Conservation (phyloP, 257 asterid species). For the Jacaranda copaia region DNA sequence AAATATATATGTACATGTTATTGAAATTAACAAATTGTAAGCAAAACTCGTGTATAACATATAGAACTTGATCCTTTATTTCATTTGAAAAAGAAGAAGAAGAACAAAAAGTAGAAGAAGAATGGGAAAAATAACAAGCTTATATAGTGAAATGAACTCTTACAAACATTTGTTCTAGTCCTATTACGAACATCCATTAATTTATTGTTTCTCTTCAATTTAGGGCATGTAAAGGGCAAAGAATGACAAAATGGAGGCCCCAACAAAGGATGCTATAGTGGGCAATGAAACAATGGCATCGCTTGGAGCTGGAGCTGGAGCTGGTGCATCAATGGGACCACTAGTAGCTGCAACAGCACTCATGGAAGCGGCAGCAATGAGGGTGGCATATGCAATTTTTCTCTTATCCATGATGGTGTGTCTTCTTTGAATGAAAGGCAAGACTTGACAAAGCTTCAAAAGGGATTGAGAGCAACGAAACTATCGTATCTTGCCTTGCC, state of each 20-base stretch:
- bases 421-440: neutral
- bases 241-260: conserved; percentile 40
- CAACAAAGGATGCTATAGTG: conserved; percentile 36
- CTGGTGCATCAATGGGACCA: neutral
- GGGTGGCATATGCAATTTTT: conserved; percentile 23
- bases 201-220: too few species aligned
- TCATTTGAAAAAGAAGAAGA: too few species aligned
- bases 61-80: too few species aligned
- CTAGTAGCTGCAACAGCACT: neutral
- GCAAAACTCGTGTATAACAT: too few species aligned
- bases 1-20: too few species aligned
- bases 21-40: too few species aligned
- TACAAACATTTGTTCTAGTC: too few species aligned
- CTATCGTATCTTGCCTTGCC: neutral
- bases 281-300: conserved; percentile 39
- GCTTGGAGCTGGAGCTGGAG: conserved; percentile 29
- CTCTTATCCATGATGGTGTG: too few species aligned
- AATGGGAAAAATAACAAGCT: too few species aligned
- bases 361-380: conserved; percentile 29
- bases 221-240: conserved; percentile 41
- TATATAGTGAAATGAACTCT: too few species aligned
- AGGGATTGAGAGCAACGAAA: neutral
- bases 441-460: neutral
- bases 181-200: too few species aligned
- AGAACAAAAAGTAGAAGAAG: too few species aligned